Conservation (phyloP, 1,284 basidiomycete genomes). For the Laetiporus sulphureus region DNA sequence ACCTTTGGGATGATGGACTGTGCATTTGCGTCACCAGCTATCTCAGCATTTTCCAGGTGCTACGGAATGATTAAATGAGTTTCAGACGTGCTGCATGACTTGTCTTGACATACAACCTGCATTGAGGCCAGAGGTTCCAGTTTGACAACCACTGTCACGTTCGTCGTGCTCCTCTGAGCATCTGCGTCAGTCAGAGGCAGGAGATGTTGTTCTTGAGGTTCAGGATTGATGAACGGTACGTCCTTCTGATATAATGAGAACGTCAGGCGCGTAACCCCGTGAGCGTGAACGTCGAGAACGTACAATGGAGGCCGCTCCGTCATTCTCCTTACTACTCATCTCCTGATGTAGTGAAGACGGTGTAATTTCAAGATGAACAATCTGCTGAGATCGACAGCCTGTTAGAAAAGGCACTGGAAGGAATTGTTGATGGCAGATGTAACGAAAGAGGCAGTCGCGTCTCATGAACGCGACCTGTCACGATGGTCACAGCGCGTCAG, state of each 20-base stretch:
- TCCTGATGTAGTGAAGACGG: too few species aligned
- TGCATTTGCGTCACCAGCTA: too few species aligned
- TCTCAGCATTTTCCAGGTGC: too few species aligned
- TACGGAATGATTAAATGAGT: too few species aligned
- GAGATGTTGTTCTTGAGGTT: conserved; percentile 31
- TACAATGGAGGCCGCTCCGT: too few species aligned
- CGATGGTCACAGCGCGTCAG: conserved; percentile 10
- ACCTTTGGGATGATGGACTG: too few species aligned
- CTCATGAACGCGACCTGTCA: conserved; percentile 20
- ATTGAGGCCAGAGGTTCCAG: conserved; percentile 8
- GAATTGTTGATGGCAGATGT: conserved; percentile 2
- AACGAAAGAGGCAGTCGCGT: too few species aligned
- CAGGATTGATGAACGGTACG: conserved; percentile 31
- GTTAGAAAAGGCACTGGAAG: conserved; percentile 1
- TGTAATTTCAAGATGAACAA: too few species aligned
- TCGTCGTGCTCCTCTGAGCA: conserved; percentile 10
- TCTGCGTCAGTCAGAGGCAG: conserved; percentile 20
- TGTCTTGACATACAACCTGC: conserved; percentile 2
- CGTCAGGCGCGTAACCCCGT: neutral
- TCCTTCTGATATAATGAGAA: conserved; percentile 8
- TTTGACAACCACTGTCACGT: conserved; percentile 1
- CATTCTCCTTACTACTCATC: too few species aligned
- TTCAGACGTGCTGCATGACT: too few species aligned
- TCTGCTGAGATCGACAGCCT: too few species aligned
- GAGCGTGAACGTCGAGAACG: neutral